Evolutionary conservation across 805 yeast species (phyloP).

Genomic region (Clavispora fructus): DNA sequence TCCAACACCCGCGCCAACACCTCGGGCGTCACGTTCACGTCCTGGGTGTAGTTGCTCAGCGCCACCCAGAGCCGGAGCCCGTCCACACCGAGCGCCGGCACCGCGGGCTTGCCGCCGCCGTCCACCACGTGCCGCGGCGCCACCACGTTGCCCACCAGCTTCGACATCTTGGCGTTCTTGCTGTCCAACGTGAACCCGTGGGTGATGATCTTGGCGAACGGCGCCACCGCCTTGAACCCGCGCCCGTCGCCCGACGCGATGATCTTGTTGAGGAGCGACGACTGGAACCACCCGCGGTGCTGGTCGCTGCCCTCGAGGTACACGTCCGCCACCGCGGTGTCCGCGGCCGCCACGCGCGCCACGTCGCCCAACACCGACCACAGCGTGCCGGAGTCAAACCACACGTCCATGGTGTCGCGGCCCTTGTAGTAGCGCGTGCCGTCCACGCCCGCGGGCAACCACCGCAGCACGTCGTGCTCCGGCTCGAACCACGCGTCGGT

Average conservation of each 20-base stretch:
- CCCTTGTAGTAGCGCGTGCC: slow-evolving; percentile 56
- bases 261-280: slow-evolving; percentile 76
- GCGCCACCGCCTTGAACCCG: slow-evolving; percentile 36
- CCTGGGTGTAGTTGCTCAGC: slow-evolving; percentile 78
- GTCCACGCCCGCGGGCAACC: slow-evolving; percentile 63
- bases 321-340: slow-evolving; percentile 55
- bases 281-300: slow-evolving; percentile 99
- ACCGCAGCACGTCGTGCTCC: slow-evolving; percentile 48
- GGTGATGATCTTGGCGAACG: slow-evolving; percentile 73
- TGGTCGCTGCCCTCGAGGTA: slow-evolving; percentile 97
- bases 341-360: neutral
- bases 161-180: slow-evolving; percentile 87
- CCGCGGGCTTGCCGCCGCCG: slow-evolving; percentile 44
- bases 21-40: slow-evolving; percentile 68
- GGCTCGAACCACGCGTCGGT: slow-evolving; percentile 76
- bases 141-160: slow-evolving; percentile 80
- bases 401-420: slow-evolving; percentile 93
- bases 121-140: slow-evolving; percentile 62
- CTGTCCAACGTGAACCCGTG: slow-evolving; percentile 93
- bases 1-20: slow-evolving; percentile 74
- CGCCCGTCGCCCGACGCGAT: slow-evolving; percentile 44
- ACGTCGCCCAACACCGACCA: slow-evolving; percentile 60
- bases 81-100: slow-evolving; percentile 76
- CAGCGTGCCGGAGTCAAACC: slow-evolving; percentile 97
- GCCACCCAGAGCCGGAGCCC: slow-evolving; percentile 91